Conservation (phyloP, 805 yeast genomes). For the Lipomyces chichibuensis region DNA sequence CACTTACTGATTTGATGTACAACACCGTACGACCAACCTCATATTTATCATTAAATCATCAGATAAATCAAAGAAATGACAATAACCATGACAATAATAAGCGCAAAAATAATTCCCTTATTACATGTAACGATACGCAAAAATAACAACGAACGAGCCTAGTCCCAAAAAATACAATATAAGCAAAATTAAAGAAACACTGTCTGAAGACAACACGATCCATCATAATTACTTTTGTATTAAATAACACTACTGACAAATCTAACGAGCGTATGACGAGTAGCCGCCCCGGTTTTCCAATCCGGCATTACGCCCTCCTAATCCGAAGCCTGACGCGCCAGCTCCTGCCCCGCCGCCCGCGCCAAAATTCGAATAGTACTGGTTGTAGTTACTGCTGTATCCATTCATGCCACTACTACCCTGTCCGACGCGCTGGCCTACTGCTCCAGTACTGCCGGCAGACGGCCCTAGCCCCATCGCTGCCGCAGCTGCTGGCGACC, state of each 20-base stretch:
- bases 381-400: slow-evolving; percentile 9
- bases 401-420: slow-evolving; percentile 45
- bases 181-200: background rate
- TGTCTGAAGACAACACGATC: background rate
- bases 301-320: slow-evolving; percentile 12
- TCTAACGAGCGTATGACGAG: slow-evolving; percentile 7
- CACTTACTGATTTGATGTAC: background rate
- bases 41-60: background rate
- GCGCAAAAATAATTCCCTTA: background rate
- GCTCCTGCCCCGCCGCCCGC: slow-evolving; percentile 10
- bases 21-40: background rate
- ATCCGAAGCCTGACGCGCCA: slow-evolving; percentile 13
- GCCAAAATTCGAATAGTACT: slow-evolving; percentile 6
- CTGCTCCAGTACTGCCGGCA: slow-evolving; percentile 10
- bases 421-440: slow-evolving; percentile 48
- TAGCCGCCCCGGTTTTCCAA: slow-evolving; percentile 11
- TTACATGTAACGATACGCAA: background rate
- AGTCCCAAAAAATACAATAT: background rate
- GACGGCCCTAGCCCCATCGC: slow-evolving; percentile 9
- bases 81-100: background rate
- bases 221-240: slow-evolving; percentile 1
- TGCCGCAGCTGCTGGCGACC: slow-evolving; percentile 16
- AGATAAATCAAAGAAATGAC: background rate
- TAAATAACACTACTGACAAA: background rate
- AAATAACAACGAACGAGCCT: slow-evolving; percentile 1